A percentile compares a stretch with the other conserved stretches of the same genome.
Evolutionary conservation across 2,329 filamentous ascomycete genomes (phyloP).

Genomic region (Aspergillus pseudotamarii): DNA sequence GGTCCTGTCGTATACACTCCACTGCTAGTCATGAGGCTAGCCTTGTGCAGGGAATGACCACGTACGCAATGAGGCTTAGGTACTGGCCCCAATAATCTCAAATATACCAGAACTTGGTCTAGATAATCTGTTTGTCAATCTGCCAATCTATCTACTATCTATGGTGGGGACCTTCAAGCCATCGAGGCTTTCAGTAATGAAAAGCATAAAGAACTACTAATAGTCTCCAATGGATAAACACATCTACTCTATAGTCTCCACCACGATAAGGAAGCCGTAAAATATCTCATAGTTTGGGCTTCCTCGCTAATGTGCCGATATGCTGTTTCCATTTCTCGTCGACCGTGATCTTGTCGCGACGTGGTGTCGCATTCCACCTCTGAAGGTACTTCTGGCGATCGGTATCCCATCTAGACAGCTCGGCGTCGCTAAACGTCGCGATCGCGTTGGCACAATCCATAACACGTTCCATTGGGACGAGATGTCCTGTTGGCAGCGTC

Average conservation of each 20-base stretch:
- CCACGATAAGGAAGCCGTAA: not conserved
- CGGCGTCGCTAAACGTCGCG: not conserved
- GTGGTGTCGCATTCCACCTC: not conserved
- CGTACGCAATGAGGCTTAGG: not conserved
- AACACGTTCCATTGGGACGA: conserved; percentile 3
- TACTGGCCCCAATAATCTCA: not conserved
- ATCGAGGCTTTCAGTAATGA: not conserved
- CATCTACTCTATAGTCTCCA: not conserved
- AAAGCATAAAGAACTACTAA: not conserved
- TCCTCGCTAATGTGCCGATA: not conserved
- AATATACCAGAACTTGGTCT: too few species aligned
- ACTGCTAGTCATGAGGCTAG: not conserved
- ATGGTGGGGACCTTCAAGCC: not conserved
- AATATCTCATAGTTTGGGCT: not conserved
- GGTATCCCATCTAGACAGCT: not conserved
- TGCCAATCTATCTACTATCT: not conserved
- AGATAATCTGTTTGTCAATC: not conserved
- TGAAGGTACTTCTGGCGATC: not conserved
- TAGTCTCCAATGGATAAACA: not conserved
- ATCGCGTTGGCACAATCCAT: not conserved
- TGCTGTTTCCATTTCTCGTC: conserved; percentile 6
- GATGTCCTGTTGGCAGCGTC: conserved; percentile 14
- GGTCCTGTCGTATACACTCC: not conserved
- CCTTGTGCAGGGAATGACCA: not conserved
- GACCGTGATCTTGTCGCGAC: not conserved